Base-by-base conservation (phyloP, 176 grass and related monocot species). In the Avena atlantica region DNA sequence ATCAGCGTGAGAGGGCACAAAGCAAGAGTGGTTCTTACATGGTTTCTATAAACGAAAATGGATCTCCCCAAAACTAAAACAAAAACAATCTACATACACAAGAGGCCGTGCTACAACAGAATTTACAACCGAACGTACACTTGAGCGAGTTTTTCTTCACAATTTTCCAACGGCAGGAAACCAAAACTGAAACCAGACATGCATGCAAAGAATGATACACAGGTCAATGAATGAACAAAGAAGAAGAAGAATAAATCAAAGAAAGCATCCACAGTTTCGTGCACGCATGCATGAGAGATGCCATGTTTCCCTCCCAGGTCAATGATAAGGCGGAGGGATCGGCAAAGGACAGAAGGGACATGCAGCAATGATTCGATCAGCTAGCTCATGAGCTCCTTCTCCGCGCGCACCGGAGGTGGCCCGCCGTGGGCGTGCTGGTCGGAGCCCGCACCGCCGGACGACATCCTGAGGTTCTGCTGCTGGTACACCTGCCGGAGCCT, bases 401-500 rank as follows among this genome's bases (percentile, higher is more conserved):
- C 89, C 3, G 77, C 50, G 51, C 89, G 76, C 76, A 81, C 86
- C 10, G 81, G 89, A 0, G 89, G 85, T 29, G 86, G 85, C 14
- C 68, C 86, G 10, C 62, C 78, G 9, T 85, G 67, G 67, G 34
- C 66, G n/a, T 58, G 64, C 2, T 67, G 70, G 5, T 81, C 82
- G 12, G 89, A 42, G 11, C 78, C 84, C 31, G 80, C 81, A 1
- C 81, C 84, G 3, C 81, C 88, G 1, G 92, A 84, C 29, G 92
- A 84, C 70, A 91, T 90, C 80, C 78, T 89, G 53, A 91, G 81
- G 25, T 78, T 99, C 76, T 97, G 97, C 92, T 99, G 94, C 74
- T 92, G 87, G 84, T 99, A 97, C 15, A 99, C 91, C 85, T 94
- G 91, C 15, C 89, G 81, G 68, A 99, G 83, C 85, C 97, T 96